Percentiles rank a stretch among this genome's conserved stretches.
These are phyloP conservation scores for Daedalea quercina DNA, from an alignment of 768 basidiomycete genomes.

Conservation along the genomic window DNA sequence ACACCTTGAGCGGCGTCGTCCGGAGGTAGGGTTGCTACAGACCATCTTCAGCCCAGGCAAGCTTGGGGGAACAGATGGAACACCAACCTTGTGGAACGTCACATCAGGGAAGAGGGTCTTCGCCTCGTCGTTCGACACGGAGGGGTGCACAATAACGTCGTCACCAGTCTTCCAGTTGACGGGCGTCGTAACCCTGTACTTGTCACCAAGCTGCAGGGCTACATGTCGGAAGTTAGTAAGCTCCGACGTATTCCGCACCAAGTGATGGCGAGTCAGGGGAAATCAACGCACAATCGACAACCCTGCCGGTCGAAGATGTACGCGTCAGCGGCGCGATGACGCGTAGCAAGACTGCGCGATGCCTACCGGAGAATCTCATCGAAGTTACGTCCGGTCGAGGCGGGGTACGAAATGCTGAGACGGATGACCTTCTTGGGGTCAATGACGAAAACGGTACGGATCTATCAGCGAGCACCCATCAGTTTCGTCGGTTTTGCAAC, in stretches of 20 bases:
- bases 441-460: constrained; percentile 95
- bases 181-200: constrained; percentile 78
- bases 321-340: background rate
- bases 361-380: constrained; percentile 54
- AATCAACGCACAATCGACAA: constrained; percentile 56
- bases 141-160: constrained; percentile 88
- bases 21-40: constrained; percentile 74
- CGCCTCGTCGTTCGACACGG: constrained; percentile 81
- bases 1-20: constrained; percentile 50
- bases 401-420: constrained; percentile 86
- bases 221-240: background rate
- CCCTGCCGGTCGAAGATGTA: constrained; percentile 28
- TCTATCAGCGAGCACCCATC: too few relatives aligned
- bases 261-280: background rate
- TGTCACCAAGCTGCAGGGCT: constrained; percentile 88
- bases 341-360: background rate
- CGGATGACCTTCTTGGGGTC: constrained; percentile 97
- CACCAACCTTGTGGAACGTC: constrained; percentile 67
- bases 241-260: background rate
- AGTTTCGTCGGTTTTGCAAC: too few relatives aligned
- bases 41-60: background rate
- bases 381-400: constrained; percentile 94
- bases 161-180: constrained; percentile 95
- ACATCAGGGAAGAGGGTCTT: constrained; percentile 85
- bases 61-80: background rate